Evolutionary conservation across 129 eudicot species (phyloP), one percentile per base, ranked within the genome.

Genomic region (Deinandra increscens): DNA sequence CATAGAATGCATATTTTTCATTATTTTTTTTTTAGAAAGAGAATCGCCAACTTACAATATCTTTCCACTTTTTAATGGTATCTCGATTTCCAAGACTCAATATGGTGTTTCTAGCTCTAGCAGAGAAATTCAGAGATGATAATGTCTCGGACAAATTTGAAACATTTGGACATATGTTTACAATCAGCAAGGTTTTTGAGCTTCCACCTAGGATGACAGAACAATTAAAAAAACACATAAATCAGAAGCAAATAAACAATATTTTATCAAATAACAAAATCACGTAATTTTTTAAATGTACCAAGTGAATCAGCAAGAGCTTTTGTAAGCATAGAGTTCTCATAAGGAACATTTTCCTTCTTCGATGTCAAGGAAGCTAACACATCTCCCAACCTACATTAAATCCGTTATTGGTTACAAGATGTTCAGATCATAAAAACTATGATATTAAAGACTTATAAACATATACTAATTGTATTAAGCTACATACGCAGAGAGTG

Each of bases 31-130:
- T 55, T 23, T 15, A 11, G 36, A 74, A 45, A 71, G 23, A 41
- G 70, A 70, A 42, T 51, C 22, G 65, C 43, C 46, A 76, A 87
- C 99, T 87, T 83, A 93, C 99, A 58, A 89, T 64, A 81, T 93
- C 97, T 85, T 78, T 93, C 97, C 97, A 93, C 77, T 89, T 93
- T 84, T 86, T 87, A 37, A 93, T 93, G 50, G 99, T 93, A 80
- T 93, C 99, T 48, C 90, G 84, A 69, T 87, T 93, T 44, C 99
- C 99, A 69, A 93, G 97, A 79, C 99, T 89, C 73, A 89, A 75
- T 56, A 77, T 61, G 20, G 91, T 81, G 83, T 86, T 89, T 66
- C 97, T 83, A 15, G 97, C 97, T 85, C 99, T 83, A 60, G 99
- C 81, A 83, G 97, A 75, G 75, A 86, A 93, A 77, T 80, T 89